These are phyloP conservation scores for Vararia minispora DNA, from an alignment of 768 basidiomycete species.

Conservation along the genomic window DNA sequence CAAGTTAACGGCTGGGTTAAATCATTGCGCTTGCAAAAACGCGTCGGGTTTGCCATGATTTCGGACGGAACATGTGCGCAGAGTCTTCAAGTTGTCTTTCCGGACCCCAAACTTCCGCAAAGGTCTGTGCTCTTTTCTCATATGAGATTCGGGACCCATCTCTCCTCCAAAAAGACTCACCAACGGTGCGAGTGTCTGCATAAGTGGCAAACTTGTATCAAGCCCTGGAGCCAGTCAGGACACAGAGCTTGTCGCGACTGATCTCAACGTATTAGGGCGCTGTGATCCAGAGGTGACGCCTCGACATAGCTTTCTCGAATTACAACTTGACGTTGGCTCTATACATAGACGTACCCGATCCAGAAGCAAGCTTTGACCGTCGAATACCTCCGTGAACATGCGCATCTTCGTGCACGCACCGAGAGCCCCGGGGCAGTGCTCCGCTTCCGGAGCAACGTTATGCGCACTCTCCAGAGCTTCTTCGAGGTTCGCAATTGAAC, in stretches of 20 bases:
- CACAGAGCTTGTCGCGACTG: slow-evolving; percentile 39
- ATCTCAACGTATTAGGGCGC: slow-evolving; percentile 38
- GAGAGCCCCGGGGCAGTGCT: slow-evolving; percentile 62
- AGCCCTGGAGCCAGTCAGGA: slow-evolving; percentile 42
- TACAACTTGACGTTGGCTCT: slow-evolving; percentile 16
- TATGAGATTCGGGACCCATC: neutral
- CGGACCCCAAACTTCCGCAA: slow-evolving; percentile 26
- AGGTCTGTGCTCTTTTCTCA: slow-evolving; percentile 13
- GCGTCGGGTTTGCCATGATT: slow-evolving; percentile 73
- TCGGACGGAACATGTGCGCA: slow-evolving; percentile 66
- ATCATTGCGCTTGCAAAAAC: slow-evolving; percentile 79
- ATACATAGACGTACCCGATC: slow-evolving; percentile 67
- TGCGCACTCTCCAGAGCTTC: slow-evolving; percentile 46
- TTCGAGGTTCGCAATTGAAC: slow-evolving; percentile 57
- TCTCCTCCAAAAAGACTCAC: slow-evolving; percentile 27
- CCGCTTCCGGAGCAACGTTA: slow-evolving; percentile 51
- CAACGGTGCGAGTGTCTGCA: slow-evolving; percentile 43
- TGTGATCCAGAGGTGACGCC: slow-evolving; percentile 43
- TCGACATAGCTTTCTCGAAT: slow-evolving; percentile 17
- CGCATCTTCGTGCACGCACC: slow-evolving; percentile 82
- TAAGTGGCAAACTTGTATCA: slow-evolving; percentile 33
- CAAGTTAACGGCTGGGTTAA: slow-evolving; percentile 76
- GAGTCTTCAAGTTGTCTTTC: slow-evolving; percentile 74
- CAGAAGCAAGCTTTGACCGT: slow-evolving; percentile 77
- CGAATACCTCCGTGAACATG: slow-evolving; percentile 76